Conservation (phyloP, 2,329 filamentous ascomycete species). For the Hypoxylon sp. region DNA sequence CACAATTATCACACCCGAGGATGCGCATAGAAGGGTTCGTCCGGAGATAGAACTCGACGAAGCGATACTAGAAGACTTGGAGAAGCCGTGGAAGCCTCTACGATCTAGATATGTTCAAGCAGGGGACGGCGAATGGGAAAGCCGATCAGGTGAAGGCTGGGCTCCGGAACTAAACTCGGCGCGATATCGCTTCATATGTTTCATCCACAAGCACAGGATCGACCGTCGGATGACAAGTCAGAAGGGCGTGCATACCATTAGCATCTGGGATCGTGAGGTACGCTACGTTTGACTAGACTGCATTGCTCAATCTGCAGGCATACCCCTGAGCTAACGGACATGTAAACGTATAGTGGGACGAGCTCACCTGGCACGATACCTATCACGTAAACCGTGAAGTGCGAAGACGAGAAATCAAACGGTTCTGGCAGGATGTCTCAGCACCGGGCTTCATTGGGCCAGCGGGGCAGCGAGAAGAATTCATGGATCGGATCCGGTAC, state of each 20-base stretch:
- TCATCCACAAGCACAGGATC: slow-evolving; percentile 47
- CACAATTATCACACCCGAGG: slow-evolving; percentile 28
- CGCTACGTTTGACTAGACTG: background rate
- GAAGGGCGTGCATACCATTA: slow-evolving; percentile 45
- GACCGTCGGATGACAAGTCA: slow-evolving; percentile 15
- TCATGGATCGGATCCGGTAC: slow-evolving; percentile 42
- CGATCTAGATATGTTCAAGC: background rate
- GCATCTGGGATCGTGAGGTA: slow-evolving; percentile 49
- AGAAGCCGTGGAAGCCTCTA: slow-evolving; percentile 28
- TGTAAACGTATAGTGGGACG: slow-evolving; percentile 31
- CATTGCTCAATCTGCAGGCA: background rate
- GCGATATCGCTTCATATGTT: slow-evolving; percentile 47
- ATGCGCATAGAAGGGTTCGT: background rate
- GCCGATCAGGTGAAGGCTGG: background rate
- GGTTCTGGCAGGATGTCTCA: slow-evolving; percentile 33
- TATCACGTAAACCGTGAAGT: slow-evolving; percentile 31
- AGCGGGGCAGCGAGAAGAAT: background rate
- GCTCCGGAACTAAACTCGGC: slow-evolving; percentile 5
- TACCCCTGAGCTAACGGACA: background rate
- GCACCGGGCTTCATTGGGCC: slow-evolving; percentile 13
- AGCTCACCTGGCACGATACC: slow-evolving; percentile 47
- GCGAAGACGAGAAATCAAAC: slow-evolving; percentile 37
- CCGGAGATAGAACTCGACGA: slow-evolving; percentile 25
- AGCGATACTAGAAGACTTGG: slow-evolving; percentile 30
- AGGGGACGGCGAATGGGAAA: background rate